These are phyloP conservation scores for Yamadazyma phyllophila DNA, from an alignment of 805 yeast species.

Conservation along the genomic window DNA sequence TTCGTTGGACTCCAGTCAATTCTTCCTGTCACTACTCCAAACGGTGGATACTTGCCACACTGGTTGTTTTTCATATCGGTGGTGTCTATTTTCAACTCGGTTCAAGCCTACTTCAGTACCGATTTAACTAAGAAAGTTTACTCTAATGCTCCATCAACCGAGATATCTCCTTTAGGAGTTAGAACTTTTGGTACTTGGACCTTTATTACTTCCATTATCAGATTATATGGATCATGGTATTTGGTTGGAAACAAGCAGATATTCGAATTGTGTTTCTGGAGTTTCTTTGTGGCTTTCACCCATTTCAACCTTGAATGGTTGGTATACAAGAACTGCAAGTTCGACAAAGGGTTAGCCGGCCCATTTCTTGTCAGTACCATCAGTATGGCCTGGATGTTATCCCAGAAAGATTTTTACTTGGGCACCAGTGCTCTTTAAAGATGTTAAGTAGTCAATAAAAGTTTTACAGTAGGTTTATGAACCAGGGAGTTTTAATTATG, in stretches of 20 bases:
- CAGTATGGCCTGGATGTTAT: conserved; percentile 73
- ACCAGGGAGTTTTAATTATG: no score
- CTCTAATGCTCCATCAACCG: conserved; percentile 24
- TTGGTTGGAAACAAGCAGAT: conserved; percentile 61
- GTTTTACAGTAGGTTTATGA: no score
- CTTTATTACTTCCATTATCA: conserved; percentile 73
- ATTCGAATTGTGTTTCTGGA: conserved; percentile 74
- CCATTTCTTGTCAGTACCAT: conserved; percentile 79
- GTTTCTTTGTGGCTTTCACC: conserved; percentile 76
- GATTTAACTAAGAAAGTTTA: conserved; percentile 85
- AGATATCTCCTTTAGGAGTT: conserved; percentile 64
- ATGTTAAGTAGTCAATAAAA: no score
- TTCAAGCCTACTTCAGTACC: conserved; percentile 72
- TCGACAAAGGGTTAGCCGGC: conserved; percentile 86
- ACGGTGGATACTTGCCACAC: conserved; percentile 33
- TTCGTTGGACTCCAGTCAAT: conserved; percentile 6
- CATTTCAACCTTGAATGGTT: conserved; percentile 88
- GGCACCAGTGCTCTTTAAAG: neutral
- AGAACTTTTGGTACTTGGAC: conserved; percentile 99
- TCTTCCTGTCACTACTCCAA: conserved; percentile 11
- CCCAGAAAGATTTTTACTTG: conserved; percentile 63
- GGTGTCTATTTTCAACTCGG: conserved; percentile 89
- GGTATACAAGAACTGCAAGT: conserved; percentile 70
- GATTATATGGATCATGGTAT: conserved; percentile 84
- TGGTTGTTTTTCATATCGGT: conserved; percentile 59